Evolutionary conservation across 208 protist genomes (phyloP), one percentile per base, ranked within the genome.

Genomic region (Acanthamoeba rhysodes): DNA sequence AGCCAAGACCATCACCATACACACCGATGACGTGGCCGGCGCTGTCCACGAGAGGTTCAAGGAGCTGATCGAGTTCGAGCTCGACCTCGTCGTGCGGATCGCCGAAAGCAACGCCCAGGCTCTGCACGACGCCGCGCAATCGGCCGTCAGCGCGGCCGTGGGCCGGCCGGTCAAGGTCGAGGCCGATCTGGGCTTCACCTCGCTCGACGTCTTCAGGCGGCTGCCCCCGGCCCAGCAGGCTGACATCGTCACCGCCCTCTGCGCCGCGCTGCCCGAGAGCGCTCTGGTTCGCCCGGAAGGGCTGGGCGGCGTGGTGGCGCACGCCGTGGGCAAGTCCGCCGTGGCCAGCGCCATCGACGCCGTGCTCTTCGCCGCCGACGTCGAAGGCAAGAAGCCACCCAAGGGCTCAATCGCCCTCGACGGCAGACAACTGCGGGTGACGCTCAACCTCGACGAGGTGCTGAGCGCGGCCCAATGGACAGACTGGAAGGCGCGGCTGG

Each of bases 401-500:
- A 32, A 45, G 29, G 70, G 70, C 37, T 24, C 32, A 2, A 20
- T 80, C 34, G n/a, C 24, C 2, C 70, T 2, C 70, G 70, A 20
- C 29, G 37, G 70, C 70, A 80, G 41, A 29, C 16, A 8, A 29
- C 70, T 80, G 34, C 29, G n/a, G 29, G 34, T 80, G 29, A 29
- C 18, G 70, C 7, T 80, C 29, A 80, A 80, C 70, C 29, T 80
- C 70, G 34, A 48, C 70, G 29, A 80, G 32, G 70, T 80, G 34
- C 32, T 80, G 14, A 29, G 24, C 29, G 7, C 70, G 14, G 12
- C n/a, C 29, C 14, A 10, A 9, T 80, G 70, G 70, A 20, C 29
- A 24, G 70, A 80, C 70, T 80, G 70, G 70, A 80, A 80, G 70
- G 34, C 70, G 24, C 70, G 70, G 24, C 29, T 80, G 70, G 70